Base-by-base conservation (phyloP, 176 grass and related monocot species). In the Oropetium thomaeum region DNA sequence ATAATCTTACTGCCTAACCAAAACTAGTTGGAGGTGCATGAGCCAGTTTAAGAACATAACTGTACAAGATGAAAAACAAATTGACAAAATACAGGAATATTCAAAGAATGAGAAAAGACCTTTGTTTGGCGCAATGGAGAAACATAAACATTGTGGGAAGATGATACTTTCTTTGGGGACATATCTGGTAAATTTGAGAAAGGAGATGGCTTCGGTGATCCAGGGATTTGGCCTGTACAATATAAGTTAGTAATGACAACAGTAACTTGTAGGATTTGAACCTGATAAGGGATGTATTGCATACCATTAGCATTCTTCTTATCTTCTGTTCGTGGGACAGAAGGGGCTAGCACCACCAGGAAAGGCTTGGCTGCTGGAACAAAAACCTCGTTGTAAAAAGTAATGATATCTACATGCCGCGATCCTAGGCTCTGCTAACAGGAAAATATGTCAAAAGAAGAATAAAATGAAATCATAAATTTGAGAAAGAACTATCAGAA, bases 111-210 rank as follows among this genome's bases (percentile, higher is more conserved):
- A 52, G 48, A 49, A 63, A 25, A 70, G 33, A 33, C 94, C 94
- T 97, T 97, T 17, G 86, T 80, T 89, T 97, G 90, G n/a, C 88
- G 83, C 52, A 97, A 65, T 47, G 95, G 95, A 81, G 95, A 98
- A 29, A 94, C 89, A 79, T 88, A 98, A 65, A 98, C 76, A 88
- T 98, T 98, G 79, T 92, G 91, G 35, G 84, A 75, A 69, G 95
- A 77, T 65, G 95, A 98, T 15, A 98, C 88, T 89, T 98, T 98
- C 76, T 93, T 94, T 10, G 95, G 95, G 35, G 95, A 98, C 95
- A 98, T 89, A 79, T 92, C 95, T 73, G 95, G 95, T 71, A 98
- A 79, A 83, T 89, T 98, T 78, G 86, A 82, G 65, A 98, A 91
- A 77, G 91, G 84, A 62, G 86, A 86, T 61, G 88, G 66, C 76